Percentiles rank a stretch among this genome's conserved stretches.
These are phyloP conservation scores for Chamaenerion angustifolium DNA, from an alignment of 345 rosid species.

Conservation along the genomic window DNA sequence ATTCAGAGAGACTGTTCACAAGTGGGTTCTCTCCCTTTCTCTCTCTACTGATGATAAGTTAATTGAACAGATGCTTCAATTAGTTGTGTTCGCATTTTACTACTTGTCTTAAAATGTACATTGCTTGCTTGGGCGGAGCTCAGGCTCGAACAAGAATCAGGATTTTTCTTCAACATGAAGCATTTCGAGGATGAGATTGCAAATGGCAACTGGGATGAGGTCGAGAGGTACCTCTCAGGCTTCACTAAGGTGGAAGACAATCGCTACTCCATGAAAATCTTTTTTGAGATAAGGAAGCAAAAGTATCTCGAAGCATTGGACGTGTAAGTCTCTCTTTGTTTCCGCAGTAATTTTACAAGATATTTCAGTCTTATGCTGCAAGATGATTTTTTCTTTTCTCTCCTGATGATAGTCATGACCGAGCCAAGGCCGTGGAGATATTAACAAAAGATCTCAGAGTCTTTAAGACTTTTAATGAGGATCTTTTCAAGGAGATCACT, in stretches of 20 bases:
- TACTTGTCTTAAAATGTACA: too few relatives aligned
- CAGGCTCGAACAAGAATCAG: conserved; percentile 65
- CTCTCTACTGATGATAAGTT: too few relatives aligned
- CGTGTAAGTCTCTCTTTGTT: conserved; percentile 18
- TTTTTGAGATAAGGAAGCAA: conserved; percentile 83
- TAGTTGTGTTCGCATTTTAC: too few relatives aligned
- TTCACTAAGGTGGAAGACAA: conserved; percentile 63
- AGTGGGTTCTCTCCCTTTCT: conserved; percentile 18
- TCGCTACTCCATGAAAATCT: conserved; percentile 73
- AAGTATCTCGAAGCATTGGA: conserved; percentile 88
- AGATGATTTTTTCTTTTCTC: too few relatives aligned
- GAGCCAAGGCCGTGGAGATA: conserved; percentile 72
- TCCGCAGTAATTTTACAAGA: too few relatives aligned
- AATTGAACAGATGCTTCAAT: too few relatives aligned
- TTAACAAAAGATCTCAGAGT: conserved; percentile 72
- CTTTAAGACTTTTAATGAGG: conserved; percentile 79
- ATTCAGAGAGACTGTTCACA: conserved; percentile 67
- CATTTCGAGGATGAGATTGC: conserved; percentile 57
- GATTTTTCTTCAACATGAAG: conserved; percentile 58
- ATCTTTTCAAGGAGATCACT: conserved; percentile 77
- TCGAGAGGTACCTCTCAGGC: conserved; percentile 50
- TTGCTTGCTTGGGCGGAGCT: too few relatives aligned
- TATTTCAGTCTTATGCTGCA: too few relatives aligned
- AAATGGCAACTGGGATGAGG: conserved; percentile 68
- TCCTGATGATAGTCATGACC: conserved; percentile 41